Evolutionary conservation across 2,329 filamentous ascomycete species (phyloP), one percentile per base, ranked within the genome.

Genomic region (Fusarium sp.): DNA sequence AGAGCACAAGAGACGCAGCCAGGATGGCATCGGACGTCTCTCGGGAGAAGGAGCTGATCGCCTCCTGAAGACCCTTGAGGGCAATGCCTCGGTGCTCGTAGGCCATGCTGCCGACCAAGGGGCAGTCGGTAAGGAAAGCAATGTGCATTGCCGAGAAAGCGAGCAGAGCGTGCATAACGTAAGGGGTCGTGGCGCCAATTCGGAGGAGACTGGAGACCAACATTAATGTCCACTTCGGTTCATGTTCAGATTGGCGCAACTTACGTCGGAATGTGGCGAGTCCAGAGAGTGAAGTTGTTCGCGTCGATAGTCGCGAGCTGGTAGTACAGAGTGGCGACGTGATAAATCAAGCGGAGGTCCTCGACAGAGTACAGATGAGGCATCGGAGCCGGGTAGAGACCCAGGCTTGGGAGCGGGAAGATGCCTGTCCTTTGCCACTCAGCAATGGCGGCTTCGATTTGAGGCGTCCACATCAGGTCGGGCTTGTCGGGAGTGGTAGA

Each of bases 141-240:
- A 99, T 89, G 81, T 98, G 95, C 76, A 94, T 95, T 57, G 96
- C 95, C n/a, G 96, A 97, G 76, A 98, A 93, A 7, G 94, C 94
- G 57, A 98, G 87, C 73, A 98, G 87, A 13, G 95, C 91, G 81
- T 97, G 93, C 94, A 98, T 97, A 73, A 98, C 95, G 82, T 96
- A 98, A 57, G 90, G 87, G 78, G 95, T 91, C 16, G 90, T 91
- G 52, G 94, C 88, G 60, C 94, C 94, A 76, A 97, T 92, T 73
- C 91, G 90, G 70, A 99, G 87, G 37, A 79, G 68, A 60, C 72
- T 82, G 57, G 51, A 51, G 18, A 34, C 44, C 9, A n/a, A 15
- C n/a, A 54, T 72, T 65, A 76, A 73, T 51, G 40, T 57, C 28
- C 41, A 46, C 11, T n/a, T 39, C 30, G 28, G 36, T 48, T 36